A percentile compares a stretch with the other conserved stretches of the same genome.
Conservation (phyloP, 805 yeast species). For the Blastobotrys parvus region DNA sequence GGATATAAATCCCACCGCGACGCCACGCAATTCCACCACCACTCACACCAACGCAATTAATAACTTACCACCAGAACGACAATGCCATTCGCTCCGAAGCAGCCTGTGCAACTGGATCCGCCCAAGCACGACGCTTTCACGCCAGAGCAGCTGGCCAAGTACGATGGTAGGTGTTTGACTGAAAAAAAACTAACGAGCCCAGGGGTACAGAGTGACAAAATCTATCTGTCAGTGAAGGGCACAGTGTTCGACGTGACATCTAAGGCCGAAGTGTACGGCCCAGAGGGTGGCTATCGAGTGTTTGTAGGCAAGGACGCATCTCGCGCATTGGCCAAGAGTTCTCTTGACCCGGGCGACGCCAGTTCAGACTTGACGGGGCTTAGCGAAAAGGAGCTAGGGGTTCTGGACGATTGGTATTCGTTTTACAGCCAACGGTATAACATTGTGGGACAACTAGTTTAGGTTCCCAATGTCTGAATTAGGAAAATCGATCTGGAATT, state of each 20-base stretch:
- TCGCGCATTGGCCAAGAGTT: conserved; percentile 65
- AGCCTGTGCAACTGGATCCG: conserved; percentile 42
- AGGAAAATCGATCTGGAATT: not conserved
- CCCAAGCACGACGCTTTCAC: conserved; percentile 42
- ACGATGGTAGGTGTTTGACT: conserved; percentile 36
- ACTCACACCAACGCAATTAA: no score
- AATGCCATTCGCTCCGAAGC: conserved; percentile 44
- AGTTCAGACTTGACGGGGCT: conserved; percentile 33
- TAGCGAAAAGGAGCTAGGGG: conserved; percentile 49
- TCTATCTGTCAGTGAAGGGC: conserved; percentile 72
- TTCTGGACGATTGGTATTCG: conserved; percentile 66
- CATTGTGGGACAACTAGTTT: conserved; percentile 3
- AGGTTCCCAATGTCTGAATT: not conserved
- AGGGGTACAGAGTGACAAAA: conserved; percentile 36
- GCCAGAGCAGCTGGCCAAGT: conserved; percentile 34
- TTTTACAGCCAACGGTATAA: conserved; percentile 44
- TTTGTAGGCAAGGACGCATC: conserved; percentile 74
- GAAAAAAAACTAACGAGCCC: not conserved
- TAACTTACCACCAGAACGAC: no score
- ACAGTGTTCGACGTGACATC: conserved; percentile 67
- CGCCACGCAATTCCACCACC: not conserved
- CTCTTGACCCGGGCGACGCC: conserved; percentile 47
- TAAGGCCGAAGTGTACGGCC: conserved; percentile 64
- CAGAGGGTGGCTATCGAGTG: conserved; percentile 62
- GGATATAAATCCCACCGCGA: not conserved